Percentiles rank a stretch among this genome's conserved stretches.
Evolutionary conservation across 2,329 filamentous ascomycete species (phyloP).

Genomic region (Trichoderma sp.): DNA sequence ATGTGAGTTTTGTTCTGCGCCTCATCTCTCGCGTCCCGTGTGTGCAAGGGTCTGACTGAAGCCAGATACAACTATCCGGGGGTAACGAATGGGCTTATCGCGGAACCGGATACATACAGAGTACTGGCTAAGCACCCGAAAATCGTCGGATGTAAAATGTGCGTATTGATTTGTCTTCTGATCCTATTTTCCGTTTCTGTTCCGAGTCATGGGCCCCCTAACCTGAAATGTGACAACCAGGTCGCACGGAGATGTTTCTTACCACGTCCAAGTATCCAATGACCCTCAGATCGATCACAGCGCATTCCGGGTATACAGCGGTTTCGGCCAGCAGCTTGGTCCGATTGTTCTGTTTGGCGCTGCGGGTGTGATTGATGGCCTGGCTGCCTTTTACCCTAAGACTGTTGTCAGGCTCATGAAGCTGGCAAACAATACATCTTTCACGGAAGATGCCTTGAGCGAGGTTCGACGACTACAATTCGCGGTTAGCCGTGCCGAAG

Average conservation of each 20-base stretch:
- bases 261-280: constrained; percentile 61
- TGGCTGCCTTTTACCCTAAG: constrained; percentile 64
- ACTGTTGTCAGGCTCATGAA: constrained; percentile 51
- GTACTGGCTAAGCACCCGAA: constrained; percentile 62
- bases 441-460: background rate
- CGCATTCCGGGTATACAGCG: constrained; percentile 63
- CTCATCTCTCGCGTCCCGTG: constrained; percentile 3
- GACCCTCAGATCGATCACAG: constrained; percentile 60
- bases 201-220: background rate
- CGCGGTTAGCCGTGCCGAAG: constrained; percentile 61
- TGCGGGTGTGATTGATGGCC: constrained; percentile 62
- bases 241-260: constrained; percentile 67
- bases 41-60: background rate
- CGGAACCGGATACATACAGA: constrained; percentile 59
- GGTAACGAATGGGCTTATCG: constrained; percentile 65
- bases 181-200: background rate
- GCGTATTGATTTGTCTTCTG: background rate
- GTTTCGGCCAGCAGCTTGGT: constrained; percentile 65
- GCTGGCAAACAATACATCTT: constrained; percentile 46
- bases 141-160: constrained; percentile 68
- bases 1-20: constrained; percentile 45
- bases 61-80: constrained; percentile 65
- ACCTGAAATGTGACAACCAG: background rate
- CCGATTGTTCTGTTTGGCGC: constrained; percentile 60
- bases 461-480: constrained; percentile 54